A percentile compares a stretch with the other conserved stretches of the same genome.
These are phyloP conservation scores for Fraxinus xanthoxyloides DNA, from an alignment of 305 asterid species.

Conservation along the genomic window DNA sequence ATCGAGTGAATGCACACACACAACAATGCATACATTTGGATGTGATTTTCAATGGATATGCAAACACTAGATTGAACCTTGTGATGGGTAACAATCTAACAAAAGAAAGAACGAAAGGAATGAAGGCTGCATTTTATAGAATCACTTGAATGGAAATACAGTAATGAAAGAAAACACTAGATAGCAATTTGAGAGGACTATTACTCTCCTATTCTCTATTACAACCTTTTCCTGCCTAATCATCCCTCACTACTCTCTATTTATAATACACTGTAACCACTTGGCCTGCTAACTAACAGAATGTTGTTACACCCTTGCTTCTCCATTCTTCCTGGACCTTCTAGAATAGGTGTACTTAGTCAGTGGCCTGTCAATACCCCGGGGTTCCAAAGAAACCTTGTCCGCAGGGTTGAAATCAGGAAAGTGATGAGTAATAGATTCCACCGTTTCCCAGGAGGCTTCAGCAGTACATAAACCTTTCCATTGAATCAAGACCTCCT, in stretches of 20 bases:
- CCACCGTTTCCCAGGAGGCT: not conserved
- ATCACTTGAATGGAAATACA: not conserved
- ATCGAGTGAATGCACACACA: not conserved
- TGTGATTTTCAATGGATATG: not conserved
- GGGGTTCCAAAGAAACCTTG: not conserved
- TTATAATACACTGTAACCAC: not conserved
- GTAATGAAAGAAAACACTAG: not conserved
- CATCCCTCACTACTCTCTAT: not conserved
- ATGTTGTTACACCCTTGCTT: not conserved
- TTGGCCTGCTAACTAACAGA: not conserved
- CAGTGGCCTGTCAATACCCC: not conserved
- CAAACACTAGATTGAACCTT: not conserved
- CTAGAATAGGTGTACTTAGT: not conserved
- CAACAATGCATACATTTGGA: not conserved
- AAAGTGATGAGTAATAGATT: not conserved
- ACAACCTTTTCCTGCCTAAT: not conserved
- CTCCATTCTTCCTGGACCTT: not conserved
- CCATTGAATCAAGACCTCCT: not conserved
- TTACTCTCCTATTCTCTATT: not conserved
- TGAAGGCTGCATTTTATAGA: not conserved
- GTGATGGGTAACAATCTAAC: not conserved
- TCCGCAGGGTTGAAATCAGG: not conserved
- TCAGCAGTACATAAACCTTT: not conserved
- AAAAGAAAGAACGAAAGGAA: not conserved
- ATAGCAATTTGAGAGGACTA: not conserved